Percentiles rank a stretch among this genome's conserved stretches.
phyloP scores from a whole-genome alignment of 2,329 filamentous ascomycete genomes.

The Ilyonectria destructans region DNA sequence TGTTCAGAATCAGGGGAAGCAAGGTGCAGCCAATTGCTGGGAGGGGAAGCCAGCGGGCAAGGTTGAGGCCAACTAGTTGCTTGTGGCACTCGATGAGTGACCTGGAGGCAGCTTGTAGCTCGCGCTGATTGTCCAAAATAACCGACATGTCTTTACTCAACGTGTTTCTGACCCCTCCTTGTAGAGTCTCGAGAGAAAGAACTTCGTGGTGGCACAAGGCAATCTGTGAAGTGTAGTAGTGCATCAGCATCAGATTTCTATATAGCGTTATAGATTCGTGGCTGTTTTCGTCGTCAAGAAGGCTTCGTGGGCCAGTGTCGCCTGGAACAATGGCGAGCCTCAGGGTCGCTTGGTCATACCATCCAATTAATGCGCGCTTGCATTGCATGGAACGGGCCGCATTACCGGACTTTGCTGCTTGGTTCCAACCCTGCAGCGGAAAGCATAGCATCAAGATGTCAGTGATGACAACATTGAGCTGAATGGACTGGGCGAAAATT shows the following conservation, averaged over 20 bases:
- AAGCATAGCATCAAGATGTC: constrained; percentile 22
- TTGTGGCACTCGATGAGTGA: background rate
- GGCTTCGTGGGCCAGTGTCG: background rate
- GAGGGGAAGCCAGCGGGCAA: background rate
- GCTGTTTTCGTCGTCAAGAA: background rate
- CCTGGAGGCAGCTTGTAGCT: background rate
- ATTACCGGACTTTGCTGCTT: background rate
- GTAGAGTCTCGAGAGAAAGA: background rate
- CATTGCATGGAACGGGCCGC: background rate
- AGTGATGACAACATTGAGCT: constrained; percentile 30
- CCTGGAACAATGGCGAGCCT: background rate
- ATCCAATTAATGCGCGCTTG: background rate
- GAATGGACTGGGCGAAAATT: constrained; percentile 17
- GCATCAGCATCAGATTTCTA: constrained; percentile 3
- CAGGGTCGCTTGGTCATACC: constrained; percentile 3
- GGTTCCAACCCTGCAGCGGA: background rate
- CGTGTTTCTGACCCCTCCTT: background rate
- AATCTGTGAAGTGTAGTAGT: background rate
- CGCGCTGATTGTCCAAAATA: constrained; percentile 1
- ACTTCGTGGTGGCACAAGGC: background rate
- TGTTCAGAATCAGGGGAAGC: background rate
- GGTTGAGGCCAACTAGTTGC: constrained; percentile 4
- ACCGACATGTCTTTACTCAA: constrained; percentile 1
- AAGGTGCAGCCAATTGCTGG: constrained; percentile 9
- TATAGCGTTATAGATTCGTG: background rate